These are phyloP conservation scores for Apophysomyces variabilis DNA, from an alignment of 371 early-diverging fungal species.

Conservation along the genomic window DNA sequence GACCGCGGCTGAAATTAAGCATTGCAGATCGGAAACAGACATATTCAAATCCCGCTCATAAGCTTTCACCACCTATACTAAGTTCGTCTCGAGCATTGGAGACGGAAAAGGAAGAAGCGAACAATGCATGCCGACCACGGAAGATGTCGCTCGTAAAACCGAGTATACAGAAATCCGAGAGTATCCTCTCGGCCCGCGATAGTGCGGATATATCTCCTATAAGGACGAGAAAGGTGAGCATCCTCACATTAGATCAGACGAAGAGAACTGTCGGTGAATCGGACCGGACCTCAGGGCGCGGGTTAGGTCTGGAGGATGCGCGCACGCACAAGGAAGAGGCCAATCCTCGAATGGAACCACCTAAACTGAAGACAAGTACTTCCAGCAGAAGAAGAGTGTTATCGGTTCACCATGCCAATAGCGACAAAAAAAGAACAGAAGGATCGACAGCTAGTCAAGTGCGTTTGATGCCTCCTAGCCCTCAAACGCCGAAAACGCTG, in stretches of 20 bases:
- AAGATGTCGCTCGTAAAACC: not conserved
- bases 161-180: slow-evolving; percentile 25
- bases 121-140: not conserved
- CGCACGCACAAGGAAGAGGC: not conserved
- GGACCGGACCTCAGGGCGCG: not conserved
- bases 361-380: not conserved
- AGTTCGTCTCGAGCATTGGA: not conserved
- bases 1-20: slow-evolving; percentile 19
- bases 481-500: not conserved
- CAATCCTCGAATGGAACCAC: not conserved
- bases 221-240: slow-evolving; percentile 1
- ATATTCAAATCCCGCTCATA: not conserved
- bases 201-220: not conserved
- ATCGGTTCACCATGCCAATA: not conserved
- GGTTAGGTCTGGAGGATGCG: slow-evolving; percentile 15
- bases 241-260: slow-evolving; percentile 2
- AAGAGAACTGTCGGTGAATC: slow-evolving; percentile 14
- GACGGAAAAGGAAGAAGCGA: not conserved
- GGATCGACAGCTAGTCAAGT: not conserved
- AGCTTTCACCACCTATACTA: slow-evolving; percentile 20
- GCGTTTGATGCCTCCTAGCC: not conserved
- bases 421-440: not conserved
- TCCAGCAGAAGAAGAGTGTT: not conserved
- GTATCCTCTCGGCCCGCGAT: slow-evolving; percentile 18
- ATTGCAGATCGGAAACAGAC: slow-evolving; percentile 19